Base-by-base conservation (phyloP, 2,329 filamentous ascomycete genomes). In the Metarhizium humberi region DNA sequence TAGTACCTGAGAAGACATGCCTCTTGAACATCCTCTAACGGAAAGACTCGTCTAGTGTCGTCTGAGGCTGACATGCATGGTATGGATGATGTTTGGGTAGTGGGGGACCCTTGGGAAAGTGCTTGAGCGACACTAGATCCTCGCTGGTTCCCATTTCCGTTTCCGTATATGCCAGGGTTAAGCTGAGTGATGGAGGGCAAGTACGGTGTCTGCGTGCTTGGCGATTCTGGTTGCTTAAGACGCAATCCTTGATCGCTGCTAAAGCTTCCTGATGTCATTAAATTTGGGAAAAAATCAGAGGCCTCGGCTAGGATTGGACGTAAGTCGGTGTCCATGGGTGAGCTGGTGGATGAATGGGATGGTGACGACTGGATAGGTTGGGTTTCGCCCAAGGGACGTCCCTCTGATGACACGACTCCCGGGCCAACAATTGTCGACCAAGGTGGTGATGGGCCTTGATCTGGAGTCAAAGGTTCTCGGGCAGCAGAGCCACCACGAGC, bases 1-100 rank as follows among this genome's bases (percentile, higher is more conserved):
- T 71, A 73, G 52, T 73, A 73, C 3, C 70, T 60, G 13, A 73
- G 59, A 5, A 73, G 58, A 32, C 70, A 73, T 0, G 71, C 71
- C 51, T 73, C 70, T 6, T 72, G 70, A 1, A 67, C 64, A 54
- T 71, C 63, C 14, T 64, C 56, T 0, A 72, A 53, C 0, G 70
- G 70, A 18, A 71, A 71, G 20, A 34, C 36, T 46, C 60, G 54
- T 53, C 56, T 59, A 2, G 43, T 29, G 8, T 53, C 18, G 7
- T 58, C 53, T 0, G 29, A 11, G 2, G 45, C 43, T 3, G 38
- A 45, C 14, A 50, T 13, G 30, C 30, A 32, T 3, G 48, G 20
- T 20, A n/a, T 16, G 14, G 20, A 54, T 7, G 47, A 55, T 8
- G 55, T 4, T 30, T 46, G 34, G 1, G 50, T 8, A 20, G 1